Evolutionary conservation across 768 basidiomycete genomes (phyloP), one percentile per base, ranked within the genome.

Genomic region (Tricholoma matsutake): DNA sequence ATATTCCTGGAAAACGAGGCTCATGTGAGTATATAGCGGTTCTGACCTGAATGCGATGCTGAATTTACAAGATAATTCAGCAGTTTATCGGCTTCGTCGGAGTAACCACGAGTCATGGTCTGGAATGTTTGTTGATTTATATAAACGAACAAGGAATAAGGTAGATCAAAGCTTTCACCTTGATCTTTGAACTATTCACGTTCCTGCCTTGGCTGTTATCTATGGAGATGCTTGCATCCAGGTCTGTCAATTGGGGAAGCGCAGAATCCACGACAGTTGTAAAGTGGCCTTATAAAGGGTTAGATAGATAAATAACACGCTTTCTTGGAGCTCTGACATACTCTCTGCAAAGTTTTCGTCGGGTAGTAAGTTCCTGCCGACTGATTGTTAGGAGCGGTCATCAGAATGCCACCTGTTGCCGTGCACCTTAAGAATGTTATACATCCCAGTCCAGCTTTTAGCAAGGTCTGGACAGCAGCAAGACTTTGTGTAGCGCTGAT

Each of bases 51-150:
- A 57, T 39, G 63, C 55, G 54, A 64, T 67, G 52, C 49, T 43
- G 39, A 71, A 74, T 80, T 62, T 58, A 90, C 94, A 73, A 96
- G 69, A 68, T 90, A 94, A 66, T 96, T 88, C 39, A 94, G 74
- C 41, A 96, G 80, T 64, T 81, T 85, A 73, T 95, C 92, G 0
- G 87, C 94, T 69, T 94, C 94, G 54, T 87, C 85, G 8, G 92
- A 90, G 67, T 86, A 88, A 5, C 91, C 92, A 29, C 89, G 81
- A 29, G 84, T 84, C 67, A 96, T 84, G 11, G 81, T 82, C 83
- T 83, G 59, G 11, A 39, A 32, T 53, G 11, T 39, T 6, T 34
- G 37, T 63, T 43, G 60, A 52, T 9, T 51, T 28, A 45, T n/a
- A 25, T 22, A 22, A 45, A 28, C 6, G 10, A 59, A 34, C 14